A percentile compares a stretch with the other conserved stretches of the same genome.
Conservation (phyloP, 805 yeast genomes). For the Saccharomyces cerevisiae region DNA sequence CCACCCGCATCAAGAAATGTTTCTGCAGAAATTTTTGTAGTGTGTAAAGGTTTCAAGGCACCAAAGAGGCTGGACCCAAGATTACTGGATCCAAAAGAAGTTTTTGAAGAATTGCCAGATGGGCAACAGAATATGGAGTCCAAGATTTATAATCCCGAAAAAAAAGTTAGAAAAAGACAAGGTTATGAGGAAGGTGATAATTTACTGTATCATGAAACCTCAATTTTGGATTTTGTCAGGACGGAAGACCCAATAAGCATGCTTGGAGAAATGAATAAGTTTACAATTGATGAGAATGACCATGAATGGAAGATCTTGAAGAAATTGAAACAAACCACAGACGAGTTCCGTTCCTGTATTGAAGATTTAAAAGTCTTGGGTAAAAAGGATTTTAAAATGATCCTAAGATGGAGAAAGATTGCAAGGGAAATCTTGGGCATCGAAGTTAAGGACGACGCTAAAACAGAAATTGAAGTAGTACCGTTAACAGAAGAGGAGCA, state of each 20-base stretch:
- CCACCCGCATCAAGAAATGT: constrained; percentile 99
- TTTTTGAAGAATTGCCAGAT: constrained; percentile 82
- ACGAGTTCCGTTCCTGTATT: constrained; percentile 72
- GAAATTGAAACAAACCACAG: constrained; percentile 68
- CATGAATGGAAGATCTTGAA: constrained; percentile 65
- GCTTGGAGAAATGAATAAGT: constrained; percentile 63
- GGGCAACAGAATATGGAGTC: constrained; percentile 77
- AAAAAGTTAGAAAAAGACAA: constrained; percentile 79
- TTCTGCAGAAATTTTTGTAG: constrained; percentile 97
- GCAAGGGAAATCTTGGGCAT: constrained; percentile 73
- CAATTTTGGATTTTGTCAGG: constrained; percentile 72
- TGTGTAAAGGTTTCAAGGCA: constrained; percentile 91
- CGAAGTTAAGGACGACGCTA: constrained; percentile 42
- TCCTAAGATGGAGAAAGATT: constrained; percentile 81
- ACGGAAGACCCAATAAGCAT: constrained; percentile 76
- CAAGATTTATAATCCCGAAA: constrained; percentile 89
- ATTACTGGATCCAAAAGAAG: constrained; percentile 82
- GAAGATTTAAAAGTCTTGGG: constrained; percentile 92
- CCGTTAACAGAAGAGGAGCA: constrained; percentile 79
- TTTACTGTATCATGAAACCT: constrained; percentile 56
- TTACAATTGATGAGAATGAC: constrained; percentile 50
- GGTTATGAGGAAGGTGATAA: constrained; percentile 97
- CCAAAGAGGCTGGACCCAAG: constrained; percentile 93
- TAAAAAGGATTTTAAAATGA: constrained; percentile 79
- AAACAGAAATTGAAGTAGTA: constrained; percentile 51